A percentile compares a stretch with the other conserved stretches of the same genome.
phyloP scores from a whole-genome alignment of 2,329 filamentous ascomycete species.

The Ceratocystis eucalypticola region DNA sequence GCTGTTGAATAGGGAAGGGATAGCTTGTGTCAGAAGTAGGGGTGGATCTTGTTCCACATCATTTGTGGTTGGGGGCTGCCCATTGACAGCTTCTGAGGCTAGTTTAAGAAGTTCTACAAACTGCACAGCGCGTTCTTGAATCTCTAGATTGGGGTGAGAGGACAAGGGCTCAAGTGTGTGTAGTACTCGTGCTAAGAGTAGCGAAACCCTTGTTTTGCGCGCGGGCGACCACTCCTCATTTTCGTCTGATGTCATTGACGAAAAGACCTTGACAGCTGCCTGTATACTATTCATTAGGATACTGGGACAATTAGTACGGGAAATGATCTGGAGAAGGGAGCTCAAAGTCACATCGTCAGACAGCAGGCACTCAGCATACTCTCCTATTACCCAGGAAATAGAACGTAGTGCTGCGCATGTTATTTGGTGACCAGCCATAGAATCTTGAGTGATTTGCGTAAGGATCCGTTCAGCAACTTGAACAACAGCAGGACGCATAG shows the following conservation, averaged over 20 bases:
- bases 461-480: constrained; percentile 69
- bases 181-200: constrained; percentile 70
- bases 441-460: constrained; percentile 40
- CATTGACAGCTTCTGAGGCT: constrained; percentile 64
- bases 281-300: constrained; percentile 72
- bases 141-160: constrained; percentile 75
- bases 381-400: constrained; percentile 74
- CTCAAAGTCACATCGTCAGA: constrained; percentile 60
- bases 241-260: constrained; percentile 53
- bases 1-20: constrained; percentile 74
- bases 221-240: constrained; percentile 55
- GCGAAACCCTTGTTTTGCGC: constrained; percentile 57
- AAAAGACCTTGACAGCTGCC: constrained; percentile 73
- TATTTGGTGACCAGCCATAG: constrained; percentile 41
- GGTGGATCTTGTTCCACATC: constrained; percentile 53
- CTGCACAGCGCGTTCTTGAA: constrained; percentile 88
- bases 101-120: constrained; percentile 82
- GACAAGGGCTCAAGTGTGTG: constrained; percentile 68
- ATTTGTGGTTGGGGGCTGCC: constrained; percentile 45
- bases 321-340: constrained; percentile 54
- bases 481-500: constrained; percentile 65
- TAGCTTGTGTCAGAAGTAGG: constrained; percentile 74
- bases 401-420: constrained; percentile 57
- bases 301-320: constrained; percentile 44
- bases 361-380: constrained; percentile 63